A percentile compares a stretch with the other conserved stretches of the same genome.
Conservation (phyloP, 257 asterid genomes). For the Solanum appendiculatum region DNA sequence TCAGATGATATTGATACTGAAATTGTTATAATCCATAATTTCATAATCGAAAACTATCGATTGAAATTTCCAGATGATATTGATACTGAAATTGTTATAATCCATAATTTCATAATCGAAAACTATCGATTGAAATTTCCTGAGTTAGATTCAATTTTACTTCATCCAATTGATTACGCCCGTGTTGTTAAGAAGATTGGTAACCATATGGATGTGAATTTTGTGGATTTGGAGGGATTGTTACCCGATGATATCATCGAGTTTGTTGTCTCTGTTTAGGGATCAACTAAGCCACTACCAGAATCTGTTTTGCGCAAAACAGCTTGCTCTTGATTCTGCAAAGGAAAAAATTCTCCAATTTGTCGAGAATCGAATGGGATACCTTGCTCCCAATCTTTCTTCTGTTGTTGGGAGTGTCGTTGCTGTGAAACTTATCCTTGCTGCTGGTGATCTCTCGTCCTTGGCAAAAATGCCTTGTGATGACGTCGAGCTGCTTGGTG, state of each 20-base stretch:
- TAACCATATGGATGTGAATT: conserved; percentile 79
- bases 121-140: conserved; percentile 86
- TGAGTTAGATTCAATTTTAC: conserved; percentile 86
- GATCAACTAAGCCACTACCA: conserved; percentile 91
- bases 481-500: conserved; percentile 81
- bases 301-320: conserved; percentile 77
- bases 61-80: conserved; percentile 86
- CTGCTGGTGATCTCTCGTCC: conserved; percentile 87
- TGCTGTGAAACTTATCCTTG: conserved; percentile 91
- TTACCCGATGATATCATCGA: conserved; percentile 70
- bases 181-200: conserved; percentile 83
- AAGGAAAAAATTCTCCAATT: conserved; percentile 87
- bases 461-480: conserved; percentile 95
- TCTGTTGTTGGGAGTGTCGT: conserved; percentile 94
- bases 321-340: conserved; percentile 57
- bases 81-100: conserved; percentile 79
- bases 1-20: conserved; percentile 93
- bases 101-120: conserved; percentile 90
- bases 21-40: conserved; percentile 77
- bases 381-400: conserved; percentile 87
- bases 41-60: conserved; percentile 88
- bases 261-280: conserved; percentile 87
- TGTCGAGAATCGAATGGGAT: conserved; percentile 93
- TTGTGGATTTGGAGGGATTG: conserved; percentile 91
- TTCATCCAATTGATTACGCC: conserved; percentile 92